Conservation (phyloP, 2,329 filamentous ascomycete species). For the Diaporthe nobilis region DNA sequence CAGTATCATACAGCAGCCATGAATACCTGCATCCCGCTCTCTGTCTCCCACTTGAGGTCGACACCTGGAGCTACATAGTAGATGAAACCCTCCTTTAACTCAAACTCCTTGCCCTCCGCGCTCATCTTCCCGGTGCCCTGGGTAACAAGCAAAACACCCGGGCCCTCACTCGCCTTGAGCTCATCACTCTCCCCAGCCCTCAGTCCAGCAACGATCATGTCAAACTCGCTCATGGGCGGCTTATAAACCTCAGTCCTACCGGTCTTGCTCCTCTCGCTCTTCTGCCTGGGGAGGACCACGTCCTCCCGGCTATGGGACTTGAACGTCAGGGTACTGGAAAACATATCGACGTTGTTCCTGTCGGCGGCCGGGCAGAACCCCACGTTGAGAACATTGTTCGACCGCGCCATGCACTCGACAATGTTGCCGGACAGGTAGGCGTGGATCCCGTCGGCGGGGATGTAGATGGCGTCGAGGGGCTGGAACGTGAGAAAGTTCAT, state of each 20-base stretch:
- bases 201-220: conserved; percentile 74
- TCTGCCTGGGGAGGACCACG: conserved; percentile 65
- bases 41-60: conserved; percentile 50
- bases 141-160: conserved; percentile 74
- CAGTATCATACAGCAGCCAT: conserved; percentile 48
- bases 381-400: conserved; percentile 81
- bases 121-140: conserved; percentile 70
- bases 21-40: conserved; percentile 53
- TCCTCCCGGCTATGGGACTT: conserved; percentile 70
- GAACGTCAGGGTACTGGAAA: conserved; percentile 75
- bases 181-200: conserved; percentile 70
- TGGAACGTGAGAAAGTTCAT: conserved; percentile 81
- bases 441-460: conserved; percentile 81
- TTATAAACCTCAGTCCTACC: conserved; percentile 75
- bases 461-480: conserved; percentile 77
- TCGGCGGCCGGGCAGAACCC: conserved; percentile 80
- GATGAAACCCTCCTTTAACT: conserved; percentile 73
- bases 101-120: conserved; percentile 64
- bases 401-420: conserved; percentile 84
- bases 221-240: conserved; percentile 80
- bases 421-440: conserved; percentile 82
- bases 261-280: conserved; percentile 65
- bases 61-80: conserved; percentile 75
- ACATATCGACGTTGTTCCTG: conserved; percentile 74
- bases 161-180: conserved; percentile 69